Evolutionary conservation across 2,329 filamentous ascomycete genomes (phyloP).

Genomic region (Phoma herbarum): DNA sequence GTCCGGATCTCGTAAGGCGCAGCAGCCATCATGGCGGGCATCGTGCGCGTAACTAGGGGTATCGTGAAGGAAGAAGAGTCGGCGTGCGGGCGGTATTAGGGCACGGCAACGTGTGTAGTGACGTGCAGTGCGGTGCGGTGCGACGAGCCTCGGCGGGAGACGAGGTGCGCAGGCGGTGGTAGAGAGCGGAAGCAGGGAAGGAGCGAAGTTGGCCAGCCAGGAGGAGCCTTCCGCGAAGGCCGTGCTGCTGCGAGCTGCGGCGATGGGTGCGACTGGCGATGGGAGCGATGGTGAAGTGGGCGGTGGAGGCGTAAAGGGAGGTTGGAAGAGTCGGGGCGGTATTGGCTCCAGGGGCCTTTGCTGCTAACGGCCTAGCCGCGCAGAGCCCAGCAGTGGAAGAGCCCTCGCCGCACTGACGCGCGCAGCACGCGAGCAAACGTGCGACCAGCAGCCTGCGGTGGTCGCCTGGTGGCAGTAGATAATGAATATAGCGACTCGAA

Average conservation of each 20-base stretch:
- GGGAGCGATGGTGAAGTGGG: constrained; percentile 33
- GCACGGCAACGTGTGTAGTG: constrained; percentile 30
- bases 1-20: constrained; percentile 72
- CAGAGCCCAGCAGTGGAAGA: constrained; percentile 4
- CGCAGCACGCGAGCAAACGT: background rate
- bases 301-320: constrained; percentile 28
- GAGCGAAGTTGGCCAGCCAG: constrained; percentile 47
- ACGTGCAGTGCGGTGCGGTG: constrained; percentile 37
- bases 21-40: constrained; percentile 61
- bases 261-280: constrained; percentile 38
- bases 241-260: constrained; percentile 41
- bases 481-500: background rate
- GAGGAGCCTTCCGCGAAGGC: constrained; percentile 36
- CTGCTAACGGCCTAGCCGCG: constrained; percentile 11
- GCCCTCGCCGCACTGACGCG: constrained; percentile 5
- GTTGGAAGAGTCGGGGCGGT: constrained; percentile 29
- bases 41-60: constrained; percentile 29
- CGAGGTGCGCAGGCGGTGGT: constrained; percentile 25
- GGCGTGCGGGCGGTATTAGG: constrained; percentile 33
- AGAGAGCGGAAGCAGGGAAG: constrained; percentile 42
- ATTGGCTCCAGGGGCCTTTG: constrained; percentile 19
- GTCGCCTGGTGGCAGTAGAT: background rate
- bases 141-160: constrained; percentile 42
- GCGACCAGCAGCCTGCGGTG: background rate
- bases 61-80: constrained; percentile 25